Percentiles rank a stretch among this genome's conserved stretches.
phyloP scores from a whole-genome alignment of 2,329 filamentous ascomycete genomes.

The Leptographium procerum region DNA sequence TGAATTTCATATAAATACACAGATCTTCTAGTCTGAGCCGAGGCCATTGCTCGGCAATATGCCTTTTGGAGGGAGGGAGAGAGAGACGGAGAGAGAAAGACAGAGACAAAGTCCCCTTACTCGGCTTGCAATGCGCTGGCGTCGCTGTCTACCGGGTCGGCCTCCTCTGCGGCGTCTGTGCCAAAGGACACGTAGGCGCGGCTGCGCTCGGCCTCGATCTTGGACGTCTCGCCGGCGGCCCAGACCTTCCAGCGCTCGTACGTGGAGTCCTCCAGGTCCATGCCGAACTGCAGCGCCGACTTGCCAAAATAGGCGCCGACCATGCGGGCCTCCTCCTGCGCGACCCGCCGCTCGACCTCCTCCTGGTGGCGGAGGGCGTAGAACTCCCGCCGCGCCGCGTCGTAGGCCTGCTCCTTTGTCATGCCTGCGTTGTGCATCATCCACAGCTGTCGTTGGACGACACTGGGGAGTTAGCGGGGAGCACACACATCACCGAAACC shows the following conservation, averaged over 20 bases:
- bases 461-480: too few species aligned
- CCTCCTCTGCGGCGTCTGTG: slow-evolving; percentile 18
- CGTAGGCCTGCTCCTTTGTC: slow-evolving; percentile 63
- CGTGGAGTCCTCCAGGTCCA: slow-evolving; percentile 67
- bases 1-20: not conserved
- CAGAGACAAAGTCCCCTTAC: too few species aligned
- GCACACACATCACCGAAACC: too few species aligned
- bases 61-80: too few species aligned
- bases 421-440: slow-evolving; percentile 58
- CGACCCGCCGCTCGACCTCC: slow-evolving; percentile 72
- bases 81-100: too few species aligned
- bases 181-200: slow-evolving; percentile 33
- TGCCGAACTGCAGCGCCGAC: slow-evolving; percentile 60
- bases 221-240: slow-evolving; percentile 44
- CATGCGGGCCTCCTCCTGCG: slow-evolving; percentile 74
- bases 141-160: slow-evolving; percentile 4
- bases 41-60: too few species aligned
- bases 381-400: slow-evolving; percentile 78
- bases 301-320: slow-evolving; percentile 85
- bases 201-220: slow-evolving; percentile 26
- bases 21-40: not conserved
- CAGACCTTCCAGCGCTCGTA: slow-evolving; percentile 81
- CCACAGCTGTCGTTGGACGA: slow-evolving; percentile 84
- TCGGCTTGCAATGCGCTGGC: not conserved
- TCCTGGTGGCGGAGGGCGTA: slow-evolving; percentile 73